Percentiles rank a stretch among this genome's conserved stretches.
These are phyloP conservation scores for Yamadazyma philogaea DNA, from an alignment of 805 yeast genomes.

Conservation along the genomic window DNA sequence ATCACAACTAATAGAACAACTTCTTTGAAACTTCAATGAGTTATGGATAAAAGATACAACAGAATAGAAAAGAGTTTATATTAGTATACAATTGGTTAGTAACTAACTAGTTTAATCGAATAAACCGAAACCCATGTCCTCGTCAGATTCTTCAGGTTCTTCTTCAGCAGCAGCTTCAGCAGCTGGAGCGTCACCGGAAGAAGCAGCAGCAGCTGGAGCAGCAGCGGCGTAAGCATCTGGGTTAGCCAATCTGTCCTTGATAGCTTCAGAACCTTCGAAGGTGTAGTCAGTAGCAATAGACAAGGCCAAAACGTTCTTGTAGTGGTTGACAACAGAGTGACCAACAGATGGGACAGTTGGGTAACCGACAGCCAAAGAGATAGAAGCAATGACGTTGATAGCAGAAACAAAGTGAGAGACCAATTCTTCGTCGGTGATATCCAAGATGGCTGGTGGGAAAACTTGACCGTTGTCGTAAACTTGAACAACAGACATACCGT, in stretches of 20 bases:
- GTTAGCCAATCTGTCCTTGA: conserved; percentile 99
- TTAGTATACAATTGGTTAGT: conserved; percentile 10
- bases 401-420: conserved; percentile 90
- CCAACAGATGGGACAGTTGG: conserved; percentile 99
- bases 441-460: conserved; percentile 95
- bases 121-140: conserved; percentile 98
- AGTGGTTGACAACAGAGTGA: conserved; percentile 97
- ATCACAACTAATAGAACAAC: neutral
- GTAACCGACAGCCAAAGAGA: conserved; percentile 97
- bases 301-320: conserved; percentile 97
- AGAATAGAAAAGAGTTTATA: conserved; percentile 2
- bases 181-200: conserved; percentile 59
- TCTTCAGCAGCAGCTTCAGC: conserved; percentile 74
- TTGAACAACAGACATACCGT: conserved; percentile 95
- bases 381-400: conserved; percentile 87
- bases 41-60: neutral
- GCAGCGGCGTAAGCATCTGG: conserved; percentile 99
- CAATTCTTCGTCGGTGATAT: conserved; percentile 97
- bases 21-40: too few relatives aligned
- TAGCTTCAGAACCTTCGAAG: conserved; percentile 97
- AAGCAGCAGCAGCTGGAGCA: conserved; percentile 95
- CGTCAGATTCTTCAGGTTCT: conserved; percentile 74
- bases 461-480: conserved; percentile 98
- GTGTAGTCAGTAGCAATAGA: conserved; percentile 99
- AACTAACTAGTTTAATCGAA: conserved; percentile 68